Base-by-base conservation (phyloP, 306 rosid genomes). In the Cicer arietinum region DNA sequence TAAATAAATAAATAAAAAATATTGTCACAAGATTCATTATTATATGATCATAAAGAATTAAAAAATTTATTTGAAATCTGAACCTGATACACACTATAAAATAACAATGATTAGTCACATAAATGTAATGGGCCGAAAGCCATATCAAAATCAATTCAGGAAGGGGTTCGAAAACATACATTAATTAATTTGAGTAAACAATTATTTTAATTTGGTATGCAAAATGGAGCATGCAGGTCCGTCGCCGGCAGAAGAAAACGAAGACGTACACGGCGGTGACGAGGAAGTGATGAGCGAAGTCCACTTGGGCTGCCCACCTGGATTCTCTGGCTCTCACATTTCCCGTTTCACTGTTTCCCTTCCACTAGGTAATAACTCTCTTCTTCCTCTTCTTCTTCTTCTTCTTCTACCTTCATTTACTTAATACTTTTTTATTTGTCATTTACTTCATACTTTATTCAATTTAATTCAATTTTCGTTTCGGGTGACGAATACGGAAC, bases 281-380 rank as follows among this genome's bases (percentile, higher is more conserved):
- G 84, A 83, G 39, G 79, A 85, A 46, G 96, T 94, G 84, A 94
- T 91, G 97, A 94, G 98, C 81, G 98, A 91, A 76, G 88, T 94
- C 42, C 98, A 94, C 80, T 84, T 90, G 1, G 98, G 97, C 4
- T 94, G 97, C 79, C 94, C 93, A 2, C 82, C 97, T 48, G 88
- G 83, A 54, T 67, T 84, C 48, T 71, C 81, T n/a, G 94, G 91
- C 1, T 77, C 96, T 71, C 79, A 86, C 61, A 69, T 86, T 77
- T 89, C 98, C 47, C 59, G 16, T 73, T 94, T 94, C 92, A 77
- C 92, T 58, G 16, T 91, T 87, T 78, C 76, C 44, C 37, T 76
- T 70, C 86, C 81, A 46, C 37, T 57, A 47, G 81, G 91, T 83
- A 69, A 52, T 1, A 43, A 60, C 44, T 30, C 18, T 11, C 35